Percentiles rank a stretch among this genome's conserved stretches.
Evolutionary conservation across 768 basidiomycete species (phyloP).

Genomic region (Mycena latifolia): DNA sequence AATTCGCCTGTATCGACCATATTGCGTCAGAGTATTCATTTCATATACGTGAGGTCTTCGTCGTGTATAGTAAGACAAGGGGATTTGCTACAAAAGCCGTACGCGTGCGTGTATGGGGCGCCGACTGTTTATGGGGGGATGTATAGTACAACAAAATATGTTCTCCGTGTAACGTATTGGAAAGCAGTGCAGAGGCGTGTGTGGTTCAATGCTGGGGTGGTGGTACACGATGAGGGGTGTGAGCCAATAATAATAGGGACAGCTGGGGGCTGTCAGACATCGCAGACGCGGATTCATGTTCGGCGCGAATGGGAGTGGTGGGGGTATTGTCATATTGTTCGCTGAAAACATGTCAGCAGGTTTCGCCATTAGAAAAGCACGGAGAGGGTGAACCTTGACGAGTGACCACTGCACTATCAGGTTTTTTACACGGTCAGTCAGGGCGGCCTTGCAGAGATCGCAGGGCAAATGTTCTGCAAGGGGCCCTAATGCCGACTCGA

Average conservation of each 20-base stretch:
- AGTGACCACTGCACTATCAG: constrained; percentile 83
- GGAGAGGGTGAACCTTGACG: constrained; percentile 68
- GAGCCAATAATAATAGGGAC: constrained; percentile 23
- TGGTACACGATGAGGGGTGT: constrained; percentile 24
- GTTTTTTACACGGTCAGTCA: constrained; percentile 75
- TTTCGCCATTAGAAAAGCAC: constrained; percentile 10
- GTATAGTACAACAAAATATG: constrained; percentile 27
- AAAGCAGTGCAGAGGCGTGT: constrained; percentile 26
- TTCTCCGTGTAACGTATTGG: constrained; percentile 14
- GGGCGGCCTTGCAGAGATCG: constrained; percentile 72
- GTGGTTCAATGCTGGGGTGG: constrained; percentile 32
- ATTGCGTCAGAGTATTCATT: constrained; percentile 10
- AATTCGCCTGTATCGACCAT: constrained; percentile 4
- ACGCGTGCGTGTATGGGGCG: constrained; percentile 35
- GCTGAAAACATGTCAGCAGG: constrained; percentile 46
- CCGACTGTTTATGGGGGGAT: constrained; percentile 17
- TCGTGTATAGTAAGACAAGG: constrained; percentile 33
- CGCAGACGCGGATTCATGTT: constrained; percentile 15
- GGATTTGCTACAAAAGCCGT: constrained; percentile 29
- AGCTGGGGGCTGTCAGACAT: constrained; percentile 12
- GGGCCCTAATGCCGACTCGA: constrained; percentile 80
- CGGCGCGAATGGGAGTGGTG: constrained; percentile 12
- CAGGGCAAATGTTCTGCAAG: constrained; percentile 78
- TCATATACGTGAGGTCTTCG: not conserved
- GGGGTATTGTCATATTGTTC: constrained; percentile 62